Evolutionary conservation across 345 rosid species (phyloP).

Genomic region (Aethionema arabicum): DNA sequence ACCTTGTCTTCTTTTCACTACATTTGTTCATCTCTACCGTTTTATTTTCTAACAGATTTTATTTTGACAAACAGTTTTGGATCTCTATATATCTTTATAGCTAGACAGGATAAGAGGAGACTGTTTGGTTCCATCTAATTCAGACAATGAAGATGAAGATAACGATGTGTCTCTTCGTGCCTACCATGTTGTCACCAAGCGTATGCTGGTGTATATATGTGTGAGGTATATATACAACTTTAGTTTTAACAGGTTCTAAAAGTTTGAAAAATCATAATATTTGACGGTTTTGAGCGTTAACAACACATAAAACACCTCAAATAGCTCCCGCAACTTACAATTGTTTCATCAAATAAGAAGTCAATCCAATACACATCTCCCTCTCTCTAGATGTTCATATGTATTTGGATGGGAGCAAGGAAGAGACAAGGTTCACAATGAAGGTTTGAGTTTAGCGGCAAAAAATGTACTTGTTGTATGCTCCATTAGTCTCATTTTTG

Average conservation of each 20-base stretch:
- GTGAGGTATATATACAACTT: too few species aligned
- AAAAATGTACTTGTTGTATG: too few species aligned
- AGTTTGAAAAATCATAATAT: not conserved
- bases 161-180: conserved; percentile 39
- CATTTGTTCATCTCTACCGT: too few species aligned
- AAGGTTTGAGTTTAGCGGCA: conserved; percentile 98
- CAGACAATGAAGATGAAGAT: conserved; percentile 36
- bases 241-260: not conserved
- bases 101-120: conserved; percentile 48
- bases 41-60: too few species aligned
- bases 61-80: too few species aligned
- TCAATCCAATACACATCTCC: not conserved
- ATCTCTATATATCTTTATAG: too few species aligned
- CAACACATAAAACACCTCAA: conserved; percentile 96
- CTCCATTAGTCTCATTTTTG: too few species aligned
- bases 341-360: conserved; percentile 82
- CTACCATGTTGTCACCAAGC: conserved; percentile 75
- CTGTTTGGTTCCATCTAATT: conserved; percentile 14
- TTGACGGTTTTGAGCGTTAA: conserved; percentile 14
- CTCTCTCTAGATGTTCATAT: too few species aligned
- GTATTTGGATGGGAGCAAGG: conserved; percentile 48
- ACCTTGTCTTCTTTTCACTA: too few species aligned
- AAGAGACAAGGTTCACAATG: conserved; percentile 96
- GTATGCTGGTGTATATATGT: too few species aligned
- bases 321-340: conserved; percentile 97